These are phyloP conservation scores for Aurifilum marmelostoma DNA, from an alignment of 2,329 filamentous ascomycete species.

Conservation along the genomic window DNA sequence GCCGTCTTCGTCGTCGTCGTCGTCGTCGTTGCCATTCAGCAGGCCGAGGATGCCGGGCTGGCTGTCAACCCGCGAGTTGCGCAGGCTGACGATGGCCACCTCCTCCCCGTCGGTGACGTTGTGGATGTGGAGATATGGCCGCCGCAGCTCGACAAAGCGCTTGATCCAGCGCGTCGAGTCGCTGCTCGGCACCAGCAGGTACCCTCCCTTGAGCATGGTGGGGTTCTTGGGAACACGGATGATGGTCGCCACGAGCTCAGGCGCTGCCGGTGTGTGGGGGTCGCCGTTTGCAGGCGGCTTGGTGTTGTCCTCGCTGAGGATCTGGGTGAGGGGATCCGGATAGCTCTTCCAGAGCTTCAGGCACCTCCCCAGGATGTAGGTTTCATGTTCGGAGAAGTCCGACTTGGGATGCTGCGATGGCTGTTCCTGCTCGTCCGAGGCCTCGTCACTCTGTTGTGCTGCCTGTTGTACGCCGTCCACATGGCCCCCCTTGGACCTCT, in stretches of 20 bases:
- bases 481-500: conserved; percentile 32
- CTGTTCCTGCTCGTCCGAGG: conserved; percentile 29
- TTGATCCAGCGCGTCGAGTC: conserved; percentile 86
- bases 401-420: conserved; percentile 34
- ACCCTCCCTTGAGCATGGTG: conserved; percentile 81
- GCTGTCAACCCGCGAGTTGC: conserved; percentile 89
- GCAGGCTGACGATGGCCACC: conserved; percentile 83
- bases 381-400: conserved; percentile 53
- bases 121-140: conserved; percentile 91
- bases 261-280: conserved; percentile 52
- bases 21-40: conserved; percentile 51
- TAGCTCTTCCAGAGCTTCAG: conserved; percentile 68
- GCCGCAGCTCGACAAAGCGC: conserved; percentile 87
- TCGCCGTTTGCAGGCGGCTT: conserved; percentile 69
- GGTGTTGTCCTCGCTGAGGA: conserved; percentile 64
- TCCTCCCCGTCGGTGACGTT: conserved; percentile 85
- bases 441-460: conserved; percentile 29
- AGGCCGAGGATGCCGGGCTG: conserved; percentile 84
- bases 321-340: conserved; percentile 58
- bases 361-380: conserved; percentile 55
- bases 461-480: background rate
- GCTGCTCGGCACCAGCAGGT: conserved; percentile 82
- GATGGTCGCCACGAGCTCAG: conserved; percentile 74
- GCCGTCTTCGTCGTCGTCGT: conserved; percentile 28
- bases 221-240: conserved; percentile 80